Percentiles rank a stretch among this genome's conserved stretches.
phyloP scores from a whole-genome alignment of 1,284 basidiomycete genomes.

The Moniliophthora roreri region DNA sequence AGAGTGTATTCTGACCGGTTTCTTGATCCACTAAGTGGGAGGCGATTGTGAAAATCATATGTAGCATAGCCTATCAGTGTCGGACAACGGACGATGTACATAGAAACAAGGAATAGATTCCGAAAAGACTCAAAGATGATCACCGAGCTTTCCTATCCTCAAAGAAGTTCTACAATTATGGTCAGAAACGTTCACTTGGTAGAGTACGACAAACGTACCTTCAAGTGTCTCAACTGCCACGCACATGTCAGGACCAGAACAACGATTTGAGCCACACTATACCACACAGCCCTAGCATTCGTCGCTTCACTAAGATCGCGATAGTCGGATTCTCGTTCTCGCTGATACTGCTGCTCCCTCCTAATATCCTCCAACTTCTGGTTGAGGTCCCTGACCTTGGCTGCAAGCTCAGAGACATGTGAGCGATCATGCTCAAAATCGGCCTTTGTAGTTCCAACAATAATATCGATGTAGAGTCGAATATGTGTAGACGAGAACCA shows the following conservation, averaged over 20 bases:
- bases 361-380: conserved; percentile 90
- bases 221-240: conserved; percentile 94
- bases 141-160: conserved; percentile 85
- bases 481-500: conserved; percentile 90
- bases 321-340: conserved; percentile 93
- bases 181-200: conserved; percentile 12
- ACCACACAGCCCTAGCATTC: conserved; percentile 92
- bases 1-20: too few species aligned
- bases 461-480: conserved; percentile 92
- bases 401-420: conserved; percentile 86
- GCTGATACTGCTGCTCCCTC: conserved; percentile 96
- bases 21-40: too few species aligned
- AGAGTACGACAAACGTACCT: conserved; percentile 48
- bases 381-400: conserved; percentile 90
- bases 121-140: background rate
- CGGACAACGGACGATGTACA: background rate
- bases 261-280: conserved; percentile 84
- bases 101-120: background rate
- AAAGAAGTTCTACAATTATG: conserved; percentile 69
- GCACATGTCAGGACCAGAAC: conserved; percentile 84
- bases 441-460: conserved; percentile 84
- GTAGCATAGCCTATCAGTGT: too few species aligned
- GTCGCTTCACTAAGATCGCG: conserved; percentile 87
- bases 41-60: too few species aligned
- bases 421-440: conserved; percentile 82